Base-by-base conservation (phyloP, 1,139 yeast genomes). In the Nakaseomyces uthaithaninus region DNA sequence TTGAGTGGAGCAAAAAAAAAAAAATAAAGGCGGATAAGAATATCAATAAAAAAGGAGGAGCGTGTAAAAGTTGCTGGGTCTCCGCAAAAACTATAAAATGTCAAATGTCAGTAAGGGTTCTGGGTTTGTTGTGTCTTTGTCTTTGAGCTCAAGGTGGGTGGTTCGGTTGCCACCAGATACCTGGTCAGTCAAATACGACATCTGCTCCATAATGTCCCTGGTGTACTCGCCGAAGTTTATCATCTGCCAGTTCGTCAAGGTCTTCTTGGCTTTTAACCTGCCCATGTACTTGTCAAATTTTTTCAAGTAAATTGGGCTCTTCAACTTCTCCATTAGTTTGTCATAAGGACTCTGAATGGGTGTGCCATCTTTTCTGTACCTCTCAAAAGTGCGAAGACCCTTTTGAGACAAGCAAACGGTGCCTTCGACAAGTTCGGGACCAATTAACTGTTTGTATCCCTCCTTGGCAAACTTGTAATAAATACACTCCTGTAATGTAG, bases 401-500 rank as follows among this genome's bases (percentile, higher is more conserved):
- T 20, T 11, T 4, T 31, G 35, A 3, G 35, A 19, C 25, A 31
- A 12, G 25, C 35, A 31, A 17, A 31, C 18, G 25, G 18, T 31
- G 4, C 35, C 35, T 17, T 31, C 25, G 6, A 16, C 12, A 16
- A 31, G 11, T 11, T 31, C 35, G 9, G 24, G 35, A 9, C 35
- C 35, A 24, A 31, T 19, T 3, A 31, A 12, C 25, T 31, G 25
- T n/a, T 20, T 31, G 25, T 31, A 31, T 17, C 35, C 25, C 6
- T 31, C 35, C 35, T 31, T 31, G 25, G 25, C 15, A 17, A 31
- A 31, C 35, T 31, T 11, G 25, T 31, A 31, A n/a, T 31, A 14
- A 8, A 17, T 25, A 20, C 35, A 31, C 35, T 31, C 35, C 20
- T 31, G 35, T n/a, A 31, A 12, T 19, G 35, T 31, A 25, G 35